These are phyloP conservation scores for Pseudogymnoascus sp. DNA, from an alignment of 2,329 filamentous ascomycete genomes.

Conservation along the genomic window DNA sequence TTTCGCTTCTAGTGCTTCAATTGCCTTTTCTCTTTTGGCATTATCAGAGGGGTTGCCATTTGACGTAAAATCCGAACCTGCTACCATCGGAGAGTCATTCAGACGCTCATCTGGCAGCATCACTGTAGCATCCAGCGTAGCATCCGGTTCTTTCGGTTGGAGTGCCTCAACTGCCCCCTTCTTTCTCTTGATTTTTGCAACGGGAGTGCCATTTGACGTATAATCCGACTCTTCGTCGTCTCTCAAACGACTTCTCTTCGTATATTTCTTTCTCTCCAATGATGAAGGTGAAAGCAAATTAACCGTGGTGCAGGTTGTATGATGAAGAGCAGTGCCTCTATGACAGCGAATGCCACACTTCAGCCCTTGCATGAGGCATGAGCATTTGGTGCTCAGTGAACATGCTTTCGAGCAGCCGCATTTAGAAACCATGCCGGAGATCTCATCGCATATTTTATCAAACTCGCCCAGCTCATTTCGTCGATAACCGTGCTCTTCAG, in stretches of 20 bases:
- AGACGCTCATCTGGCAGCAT: not conserved
- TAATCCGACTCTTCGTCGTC: not conserved
- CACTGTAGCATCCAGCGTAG: not conserved
- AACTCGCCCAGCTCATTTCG: not conserved
- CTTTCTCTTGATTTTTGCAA: not conserved
- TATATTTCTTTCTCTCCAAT: not conserved
- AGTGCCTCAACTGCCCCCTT: not conserved
- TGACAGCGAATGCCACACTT: conserved; percentile 2
- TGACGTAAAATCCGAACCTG: not conserved
- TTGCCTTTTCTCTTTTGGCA: not conserved
- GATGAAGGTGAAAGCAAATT: not conserved
- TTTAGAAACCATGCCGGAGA: not conserved
- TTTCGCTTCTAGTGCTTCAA: not conserved
- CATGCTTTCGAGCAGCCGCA: not conserved
- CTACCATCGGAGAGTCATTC: not conserved
- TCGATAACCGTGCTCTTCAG: not conserved
- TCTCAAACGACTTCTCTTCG: not conserved
- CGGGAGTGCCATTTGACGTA: not conserved
- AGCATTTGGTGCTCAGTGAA: not conserved
- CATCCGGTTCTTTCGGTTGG: not conserved
- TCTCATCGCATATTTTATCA: not conserved
- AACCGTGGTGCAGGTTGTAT: not conserved
- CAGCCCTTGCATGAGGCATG: not conserved
- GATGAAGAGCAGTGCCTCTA: not conserved
- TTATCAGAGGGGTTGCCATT: not conserved